Conservation (phyloP, 225 moss, liverwort and hornwort species). For the Marchantia paleacea region DNA sequence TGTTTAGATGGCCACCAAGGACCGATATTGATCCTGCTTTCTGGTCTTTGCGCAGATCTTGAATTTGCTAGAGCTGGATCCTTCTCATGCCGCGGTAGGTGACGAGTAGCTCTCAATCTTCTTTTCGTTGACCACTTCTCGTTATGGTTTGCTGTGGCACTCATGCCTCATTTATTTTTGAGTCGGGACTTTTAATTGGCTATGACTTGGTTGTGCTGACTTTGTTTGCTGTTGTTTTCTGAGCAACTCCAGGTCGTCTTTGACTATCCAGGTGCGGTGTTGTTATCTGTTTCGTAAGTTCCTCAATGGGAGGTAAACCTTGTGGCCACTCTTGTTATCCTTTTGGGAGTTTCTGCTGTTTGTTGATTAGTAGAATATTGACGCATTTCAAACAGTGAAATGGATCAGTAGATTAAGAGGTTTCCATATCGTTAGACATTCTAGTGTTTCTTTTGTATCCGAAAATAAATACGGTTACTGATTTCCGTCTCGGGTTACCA, state of each 20-base stretch:
- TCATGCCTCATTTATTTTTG: background rate
- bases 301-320: slow-evolving; percentile 11
- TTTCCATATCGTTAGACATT: background rate
- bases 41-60: slow-evolving; percentile 33
- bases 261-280: slow-evolving; percentile 43
- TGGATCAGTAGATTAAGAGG: background rate
- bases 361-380: background rate
- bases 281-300: background rate
- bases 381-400: background rate
- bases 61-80: slow-evolving; percentile 35
- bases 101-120: background rate
- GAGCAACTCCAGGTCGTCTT: slow-evolving; percentile 38
- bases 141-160: background rate
- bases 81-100: slow-evolving; percentile 47
- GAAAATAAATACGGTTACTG: too few relatives aligned
- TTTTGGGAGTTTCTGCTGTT: background rate
- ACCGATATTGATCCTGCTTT: background rate
- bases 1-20: background rate
- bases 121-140: background rate
- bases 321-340: background rate
- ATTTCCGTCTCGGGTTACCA: too few relatives aligned
- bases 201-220: slow-evolving; percentile 5
- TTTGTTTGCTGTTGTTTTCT: slow-evolving; percentile 12
- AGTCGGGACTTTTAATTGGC: background rate
- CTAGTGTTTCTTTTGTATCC: background rate